Base-by-base conservation (phyloP, 1,284 basidiomycete species). In the Psilocybe mexicana region DNA sequence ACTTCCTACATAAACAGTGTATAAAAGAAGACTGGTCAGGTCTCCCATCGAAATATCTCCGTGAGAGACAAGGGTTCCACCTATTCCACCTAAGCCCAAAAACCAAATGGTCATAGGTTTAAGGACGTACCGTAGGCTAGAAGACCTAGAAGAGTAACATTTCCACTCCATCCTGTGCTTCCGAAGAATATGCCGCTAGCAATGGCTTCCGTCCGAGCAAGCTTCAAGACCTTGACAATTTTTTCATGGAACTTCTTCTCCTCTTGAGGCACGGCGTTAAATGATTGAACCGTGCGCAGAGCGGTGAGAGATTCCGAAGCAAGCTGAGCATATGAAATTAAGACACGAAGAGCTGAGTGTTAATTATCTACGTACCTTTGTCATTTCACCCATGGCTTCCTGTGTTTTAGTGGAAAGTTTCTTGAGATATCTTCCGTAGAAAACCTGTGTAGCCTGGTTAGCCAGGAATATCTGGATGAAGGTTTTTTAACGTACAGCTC, bases 351-450 rank as follows among this genome's bases (percentile, higher is more conserved):
- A 2, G 14, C 5, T 18, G 18, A 18, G 18, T 18, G 45, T 25
- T 3, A 40, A 24, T 23, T 35, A 1, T 43, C 30, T 7, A n/a
- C 2, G 12, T 40, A 74, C 90, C 78, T 94, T 94, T 28, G 93
- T 94, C 94, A 97, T 94, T 55, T 95, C 92, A 47, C 94, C 95
- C 44, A 98, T 83, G 1, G 94, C 93, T 69, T 96, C 94, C 71
- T 99, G 96, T 3, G 96, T 97, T 66, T 88, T 80, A 69, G 93
- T 94, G 12, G 94, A 95, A 2, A 99, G 82, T 63, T 88, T 90
- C 69, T 96, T 95, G 50, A 99, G 76, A 73, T 98, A 99, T 11
- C 94, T 86, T 57, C 96, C 96, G 70, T 98, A 99, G 71, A 95
- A 93, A 14, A 98, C 88, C 92, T 89, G 61, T 0, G 23, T 42